Conservation (phyloP, 83 land plant genomes). For the Picea abies region DNA sequence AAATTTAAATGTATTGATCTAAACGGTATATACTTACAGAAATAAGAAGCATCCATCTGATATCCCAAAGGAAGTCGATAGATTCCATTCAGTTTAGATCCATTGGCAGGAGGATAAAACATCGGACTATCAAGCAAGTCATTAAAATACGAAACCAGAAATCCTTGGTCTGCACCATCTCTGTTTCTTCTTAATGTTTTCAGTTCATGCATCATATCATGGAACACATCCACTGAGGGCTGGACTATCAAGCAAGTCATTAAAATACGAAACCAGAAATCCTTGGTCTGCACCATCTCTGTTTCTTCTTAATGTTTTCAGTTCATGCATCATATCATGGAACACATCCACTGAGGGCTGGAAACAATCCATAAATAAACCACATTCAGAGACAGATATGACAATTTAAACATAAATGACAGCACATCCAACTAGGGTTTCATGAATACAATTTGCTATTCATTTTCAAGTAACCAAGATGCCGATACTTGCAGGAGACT, state of each 20-base stretch:
- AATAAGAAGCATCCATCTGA: constrained; percentile 66
- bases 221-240: constrained; percentile 42
- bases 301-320: constrained; percentile 23
- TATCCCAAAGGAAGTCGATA: constrained; percentile 55
- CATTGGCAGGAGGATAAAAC: constrained; percentile 48
- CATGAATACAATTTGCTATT: too few relatives aligned
- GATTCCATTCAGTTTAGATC: constrained; percentile 38
- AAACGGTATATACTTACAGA: constrained; percentile 30
- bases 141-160: constrained; percentile 35
- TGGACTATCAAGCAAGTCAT: constrained; percentile 48
- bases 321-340: constrained; percentile 28
- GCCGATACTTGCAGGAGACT: not conserved
- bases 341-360: constrained; percentile 56
- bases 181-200: constrained; percentile 21
- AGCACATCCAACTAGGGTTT: not conserved
- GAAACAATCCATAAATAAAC: not conserved
- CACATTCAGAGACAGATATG: not conserved
- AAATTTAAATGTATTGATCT: not conserved
- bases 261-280: constrained; percentile 35
- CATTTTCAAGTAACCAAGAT: not conserved
- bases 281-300: constrained; percentile 64
- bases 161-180: constrained; percentile 64
- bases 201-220: constrained; percentile 30
- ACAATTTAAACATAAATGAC: not conserved
- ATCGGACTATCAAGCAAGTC: constrained; percentile 47